Evolutionary conservation across 2,329 filamentous ascomycete genomes (phyloP), one percentile per base, ranked within the genome.

Genomic region (Fusarium nisikadoi): DNA sequence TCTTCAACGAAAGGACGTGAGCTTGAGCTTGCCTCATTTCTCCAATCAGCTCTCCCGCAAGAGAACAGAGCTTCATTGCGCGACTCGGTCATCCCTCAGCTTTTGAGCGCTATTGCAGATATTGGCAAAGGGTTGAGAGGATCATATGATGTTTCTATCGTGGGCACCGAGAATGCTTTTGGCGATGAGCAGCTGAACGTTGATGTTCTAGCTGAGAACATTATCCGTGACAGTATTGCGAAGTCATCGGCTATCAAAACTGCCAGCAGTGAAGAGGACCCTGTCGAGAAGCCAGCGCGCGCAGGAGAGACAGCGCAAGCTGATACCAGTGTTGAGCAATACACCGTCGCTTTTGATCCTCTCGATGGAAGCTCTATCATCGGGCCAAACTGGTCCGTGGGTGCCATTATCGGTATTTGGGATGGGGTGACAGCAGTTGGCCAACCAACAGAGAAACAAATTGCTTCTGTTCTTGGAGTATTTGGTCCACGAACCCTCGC

Each of bases 301-400:
- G 45, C 55, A 19, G 65, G 65, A 14, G 68, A 41, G 67, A 53
- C 17, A 4, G 42, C n/a, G 3, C 27, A 63, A 6, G 36, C 57
- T 12, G 23, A 55, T 19, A 35, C 17, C 23, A 53, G 57, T 14
- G 27, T 33, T 11, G 86, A 89, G 72, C 75, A 80, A 33, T 91
- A 91, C 79, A 86, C 88, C 0, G 79, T 90, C 13, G 89, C 88
- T 1, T 91, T 91, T 72, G 89, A 91, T 72, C 89, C 89, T 0
- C 84, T 91, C 0, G 89, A 91, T 71, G 89, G 89, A 16, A 89
- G 86, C 78, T 90, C 87, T 68, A 89, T 89, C 73, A 88, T 89
- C 46, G 86, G 82, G 1, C 83, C 87, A 3, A 89, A 89, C 75
- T 89, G 87, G 87, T 83, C 86, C 2, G 87, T 89, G 13, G 87